phyloP scores from a whole-genome alignment of 2,329 filamentous ascomycete species.

The Colletotrichum eremochloae region DNA sequence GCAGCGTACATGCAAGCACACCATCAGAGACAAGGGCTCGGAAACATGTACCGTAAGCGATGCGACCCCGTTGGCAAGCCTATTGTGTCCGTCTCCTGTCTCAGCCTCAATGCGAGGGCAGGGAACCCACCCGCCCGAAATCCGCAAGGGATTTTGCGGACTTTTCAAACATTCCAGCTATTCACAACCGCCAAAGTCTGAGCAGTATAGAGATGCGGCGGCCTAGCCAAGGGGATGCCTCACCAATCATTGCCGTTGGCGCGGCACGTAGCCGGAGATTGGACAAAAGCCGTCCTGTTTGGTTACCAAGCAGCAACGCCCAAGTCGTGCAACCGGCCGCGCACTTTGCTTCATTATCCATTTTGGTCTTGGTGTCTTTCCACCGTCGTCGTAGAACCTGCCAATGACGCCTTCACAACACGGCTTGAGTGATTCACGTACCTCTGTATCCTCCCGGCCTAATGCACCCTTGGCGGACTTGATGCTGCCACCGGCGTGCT shows the following conservation, averaged over 20 bases:
- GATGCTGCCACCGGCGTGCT: conserved; percentile 21
- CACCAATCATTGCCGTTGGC: not conserved
- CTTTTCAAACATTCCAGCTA: conserved; percentile 33
- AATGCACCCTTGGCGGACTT: conserved; percentile 34
- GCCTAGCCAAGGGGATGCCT: conserved; percentile 5
- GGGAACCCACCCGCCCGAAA: not conserved
- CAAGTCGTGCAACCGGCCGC: conserved; percentile 12
- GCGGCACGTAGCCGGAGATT: conserved; percentile 35
- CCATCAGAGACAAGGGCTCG: conserved; percentile 11
- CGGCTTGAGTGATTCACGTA: not conserved
- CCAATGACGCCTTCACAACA: conserved; percentile 33
- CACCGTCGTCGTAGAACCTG: conserved; percentile 22
- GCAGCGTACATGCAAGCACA: conserved; percentile 9
- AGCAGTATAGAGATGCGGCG: conserved; percentile 1
- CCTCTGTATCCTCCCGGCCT: conserved; percentile 29
- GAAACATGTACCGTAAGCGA: conserved; percentile 27
- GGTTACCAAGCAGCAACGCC: conserved; percentile 40
- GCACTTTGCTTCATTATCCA: conserved; percentile 3
- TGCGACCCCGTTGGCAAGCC: not conserved
- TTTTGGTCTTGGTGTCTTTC: conserved; percentile 26
- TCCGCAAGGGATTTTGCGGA: conserved; percentile 35
- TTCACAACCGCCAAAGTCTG: not conserved
- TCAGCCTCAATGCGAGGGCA: conserved; percentile 25
- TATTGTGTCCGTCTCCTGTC: not conserved
- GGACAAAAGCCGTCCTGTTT: not conserved